Conservation (phyloP, 2,329 filamentous ascomycete genomes). For the Beauveria sp. region DNA sequence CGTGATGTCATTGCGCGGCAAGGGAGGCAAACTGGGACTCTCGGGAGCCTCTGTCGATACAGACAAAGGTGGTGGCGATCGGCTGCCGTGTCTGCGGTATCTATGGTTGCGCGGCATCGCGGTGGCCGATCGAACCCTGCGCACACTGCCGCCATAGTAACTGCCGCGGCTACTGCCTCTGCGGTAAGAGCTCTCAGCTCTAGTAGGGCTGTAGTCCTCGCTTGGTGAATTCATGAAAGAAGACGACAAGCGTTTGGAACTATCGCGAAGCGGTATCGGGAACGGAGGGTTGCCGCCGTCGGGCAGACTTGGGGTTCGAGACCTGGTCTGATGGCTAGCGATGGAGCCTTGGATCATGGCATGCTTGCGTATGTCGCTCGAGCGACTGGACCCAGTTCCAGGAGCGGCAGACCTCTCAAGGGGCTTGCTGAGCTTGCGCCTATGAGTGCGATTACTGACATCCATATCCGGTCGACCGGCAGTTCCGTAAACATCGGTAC, state of each 20-base stretch:
- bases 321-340: slow-evolving; percentile 56
- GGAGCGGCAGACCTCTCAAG: slow-evolving; percentile 31
- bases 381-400: slow-evolving; percentile 33
- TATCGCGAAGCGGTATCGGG: slow-evolving; percentile 82
- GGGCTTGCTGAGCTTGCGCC: slow-evolving; percentile 26
- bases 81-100: slow-evolving; percentile 43
- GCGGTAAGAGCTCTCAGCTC: slow-evolving; percentile 48
- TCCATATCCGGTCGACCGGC: slow-evolving; percentile 31
- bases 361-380: slow-evolving; percentile 64
- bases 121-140: slow-evolving; percentile 79
- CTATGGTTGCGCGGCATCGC: slow-evolving; percentile 54
- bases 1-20: slow-evolving; percentile 66
- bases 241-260: slow-evolving; percentile 60
- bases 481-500: slow-evolving; percentile 38
- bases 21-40: slow-evolving; percentile 60
- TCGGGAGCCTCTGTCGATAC: slow-evolving; percentile 60
- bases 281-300: slow-evolving; percentile 68
- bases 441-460: slow-evolving; percentile 14
- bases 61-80: slow-evolving; percentile 59
- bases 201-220: slow-evolving; percentile 74
- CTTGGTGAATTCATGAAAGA: slow-evolving; percentile 55
- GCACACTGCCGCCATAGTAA: slow-evolving; percentile 55
- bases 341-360: slow-evolving; percentile 77
- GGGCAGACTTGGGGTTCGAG: slow-evolving; percentile 57
- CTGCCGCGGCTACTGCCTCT: slow-evolving; percentile 39